Percentiles rank a stretch among this genome's conserved stretches.
phyloP scores from a whole-genome alignment of 164 flowering plant genomes.

The Piper longum region DNA sequence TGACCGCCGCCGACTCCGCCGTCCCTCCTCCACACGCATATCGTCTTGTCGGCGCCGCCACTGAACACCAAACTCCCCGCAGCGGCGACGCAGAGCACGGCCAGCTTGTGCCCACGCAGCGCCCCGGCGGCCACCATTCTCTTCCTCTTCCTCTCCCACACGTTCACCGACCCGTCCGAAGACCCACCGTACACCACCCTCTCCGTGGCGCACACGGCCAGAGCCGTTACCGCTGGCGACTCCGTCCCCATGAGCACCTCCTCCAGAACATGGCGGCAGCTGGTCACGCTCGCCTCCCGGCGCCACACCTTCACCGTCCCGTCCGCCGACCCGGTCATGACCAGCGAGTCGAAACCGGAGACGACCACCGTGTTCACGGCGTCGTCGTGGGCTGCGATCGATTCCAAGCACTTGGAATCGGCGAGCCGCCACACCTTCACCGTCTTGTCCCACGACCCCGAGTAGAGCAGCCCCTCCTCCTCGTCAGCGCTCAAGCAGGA shows the following conservation, averaged over 20 bases:
- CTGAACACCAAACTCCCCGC: slow-evolving; percentile 56
- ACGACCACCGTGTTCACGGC: slow-evolving; percentile 71
- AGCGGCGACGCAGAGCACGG: slow-evolving; percentile 58
- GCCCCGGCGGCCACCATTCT: slow-evolving; percentile 49
- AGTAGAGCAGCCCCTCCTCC: slow-evolving; percentile 50
- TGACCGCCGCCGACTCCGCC: slow-evolving; percentile 19
- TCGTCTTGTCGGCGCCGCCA: slow-evolving; percentile 75
- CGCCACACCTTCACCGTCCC: slow-evolving; percentile 74
- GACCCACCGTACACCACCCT: slow-evolving; percentile 57
- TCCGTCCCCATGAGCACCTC: slow-evolving; percentile 54
- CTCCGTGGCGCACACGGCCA: slow-evolving; percentile 28
- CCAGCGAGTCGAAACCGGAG: slow-evolving; percentile 30
- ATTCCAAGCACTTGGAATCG: slow-evolving; percentile 70
- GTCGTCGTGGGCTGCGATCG: slow-evolving; percentile 67
- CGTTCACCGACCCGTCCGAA: slow-evolving; percentile 71
- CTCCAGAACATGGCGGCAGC: slow-evolving; percentile 27
- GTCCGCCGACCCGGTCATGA: slow-evolving; percentile 81
- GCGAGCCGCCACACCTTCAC: slow-evolving; percentile 67
- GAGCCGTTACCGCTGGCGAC: slow-evolving; percentile 68
- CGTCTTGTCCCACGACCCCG: slow-evolving; percentile 85
- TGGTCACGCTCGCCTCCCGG: slow-evolving; percentile 28
- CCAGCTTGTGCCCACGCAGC: slow-evolving; percentile 65
- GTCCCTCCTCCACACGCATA: slow-evolving; percentile 72
- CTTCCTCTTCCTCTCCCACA: slow-evolving; percentile 51
- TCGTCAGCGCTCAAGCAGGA: slow-evolving; percentile 58